Base-by-base conservation (phyloP, 257 asterid species). In the Capsicum chinense region DNA sequence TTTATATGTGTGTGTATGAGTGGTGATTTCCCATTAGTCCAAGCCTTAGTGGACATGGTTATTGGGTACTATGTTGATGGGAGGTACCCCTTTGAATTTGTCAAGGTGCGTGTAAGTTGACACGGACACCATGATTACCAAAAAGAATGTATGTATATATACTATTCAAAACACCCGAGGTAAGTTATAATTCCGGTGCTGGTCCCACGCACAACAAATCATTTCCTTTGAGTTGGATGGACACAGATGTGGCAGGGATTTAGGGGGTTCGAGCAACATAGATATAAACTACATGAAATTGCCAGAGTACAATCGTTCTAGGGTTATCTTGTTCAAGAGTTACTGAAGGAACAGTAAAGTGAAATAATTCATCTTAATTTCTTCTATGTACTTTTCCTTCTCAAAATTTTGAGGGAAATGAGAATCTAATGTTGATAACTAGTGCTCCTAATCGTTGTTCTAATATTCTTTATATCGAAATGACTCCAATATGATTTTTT, bases 271-370 rank as follows among this genome's bases (percentile, higher is more conserved):
- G 26, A 21, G 9, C 17, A 17, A 71, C 79, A 70, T 44, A 17
- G 56, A 39, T 68, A 68, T 42, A 70, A 42, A 16, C 35, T 39
- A 48, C 5, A 71, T 71, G 79, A 71, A 44, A 71, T 44, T 71
- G 6, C 63, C 26, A 14, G 63, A 16, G 47, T 50, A 13, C 81
- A 76, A 52, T 76, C 63, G 52, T 76, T 76, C 63, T 21, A 7
- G 48, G 60, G 81, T 76, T 44, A 71, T 71, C 79, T 52, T 76
- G 63, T 76, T 76, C 57, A 14, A 76, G 81, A 76, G 63, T 76
- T 76, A 33, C 63, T 52, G 48, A 21, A 7, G 8, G 7, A 52
- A 76, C 13, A 3, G 26, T 52, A 76, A 76, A 76, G 81, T 76
- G 44, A 50, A 50, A 52, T 76, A 42, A 70, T 52, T 76, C 52